A percentile compares a stretch with the other conserved stretches of the same genome.
Evolutionary conservation across 805 yeast genomes (phyloP).

Genomic region (Kodamaea neixiangensis): DNA sequence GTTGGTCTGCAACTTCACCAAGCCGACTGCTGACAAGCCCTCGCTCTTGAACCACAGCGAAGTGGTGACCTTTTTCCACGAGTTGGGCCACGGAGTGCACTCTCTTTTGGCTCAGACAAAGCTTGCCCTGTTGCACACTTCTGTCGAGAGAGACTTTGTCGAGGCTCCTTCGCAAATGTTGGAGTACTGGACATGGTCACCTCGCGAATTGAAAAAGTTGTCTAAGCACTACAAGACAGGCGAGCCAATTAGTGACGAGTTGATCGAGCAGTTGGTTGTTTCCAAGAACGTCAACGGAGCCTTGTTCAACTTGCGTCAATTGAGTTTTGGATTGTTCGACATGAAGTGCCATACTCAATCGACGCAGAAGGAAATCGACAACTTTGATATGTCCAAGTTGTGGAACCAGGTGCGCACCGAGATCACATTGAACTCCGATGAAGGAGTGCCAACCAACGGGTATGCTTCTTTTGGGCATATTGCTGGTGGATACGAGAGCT

Average conservation of each 20-base stretch:
- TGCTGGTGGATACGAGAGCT: constrained; percentile 82
- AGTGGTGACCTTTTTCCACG: constrained; percentile 85
- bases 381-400: constrained; percentile 48
- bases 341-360: constrained; percentile 63
- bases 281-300: constrained; percentile 81
- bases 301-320: constrained; percentile 67
- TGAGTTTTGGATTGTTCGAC: constrained; percentile 79
- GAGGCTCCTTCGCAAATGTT: constrained; percentile 91
- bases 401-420: constrained; percentile 73
- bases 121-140: constrained; percentile 67
- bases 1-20: constrained; percentile 81
- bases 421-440: constrained; percentile 59
- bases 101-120: constrained; percentile 67
- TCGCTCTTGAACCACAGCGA: constrained; percentile 75
- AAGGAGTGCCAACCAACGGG: constrained; percentile 59
- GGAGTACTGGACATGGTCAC: constrained; percentile 87
- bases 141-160: constrained; percentile 82
- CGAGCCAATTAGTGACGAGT: constrained; percentile 55
- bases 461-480: constrained; percentile 78
- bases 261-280: constrained; percentile 57
- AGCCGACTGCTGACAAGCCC: constrained; percentile 68
- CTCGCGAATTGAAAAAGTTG: constrained; percentile 54
- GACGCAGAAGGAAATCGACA: constrained; percentile 41
- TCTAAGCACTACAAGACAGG: constrained; percentile 69
- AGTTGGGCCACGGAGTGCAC: constrained; percentile 88